Conservation (phyloP, 1,139 yeast species). For the Saccharomyces hybrid region DNA sequence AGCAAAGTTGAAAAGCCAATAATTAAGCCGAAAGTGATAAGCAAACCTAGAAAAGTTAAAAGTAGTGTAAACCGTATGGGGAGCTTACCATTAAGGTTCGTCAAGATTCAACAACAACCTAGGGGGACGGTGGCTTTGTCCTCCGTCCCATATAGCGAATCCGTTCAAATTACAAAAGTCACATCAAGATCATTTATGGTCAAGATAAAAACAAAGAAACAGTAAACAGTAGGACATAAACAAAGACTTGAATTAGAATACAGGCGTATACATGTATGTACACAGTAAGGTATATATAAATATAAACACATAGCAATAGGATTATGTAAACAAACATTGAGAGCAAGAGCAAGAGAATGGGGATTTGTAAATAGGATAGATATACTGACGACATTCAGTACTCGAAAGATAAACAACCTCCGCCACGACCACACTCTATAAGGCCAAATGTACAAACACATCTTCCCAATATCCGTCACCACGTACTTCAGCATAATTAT, state of each 20-base stretch:
- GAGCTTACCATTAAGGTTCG: conserved; percentile 27
- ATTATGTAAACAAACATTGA: not conserved
- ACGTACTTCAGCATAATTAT: conserved; percentile 1
- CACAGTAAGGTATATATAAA: not conserved
- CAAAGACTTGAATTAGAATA: not conserved
- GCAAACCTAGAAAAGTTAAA: conserved; percentile 12
- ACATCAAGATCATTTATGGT: conserved; percentile 25
- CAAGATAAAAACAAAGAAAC: conserved; percentile 13
- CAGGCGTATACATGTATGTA: too few species aligned
- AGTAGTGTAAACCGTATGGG: conserved; percentile 23
- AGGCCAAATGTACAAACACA: conserved; percentile 1
- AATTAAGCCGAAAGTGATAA: conserved; percentile 3
- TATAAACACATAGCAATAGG: not conserved
- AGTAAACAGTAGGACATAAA: not conserved
- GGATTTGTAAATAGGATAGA: not conserved
- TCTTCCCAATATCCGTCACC: conserved; percentile 1
- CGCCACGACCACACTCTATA: conserved; percentile 1
- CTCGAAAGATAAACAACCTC: conserved; percentile 1
- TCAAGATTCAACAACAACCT: conserved; percentile 18
- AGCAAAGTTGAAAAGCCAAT: not conserved
- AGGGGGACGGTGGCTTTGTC: conserved; percentile 24
- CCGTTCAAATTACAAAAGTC: conserved; percentile 22
- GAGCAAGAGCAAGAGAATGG: not conserved
- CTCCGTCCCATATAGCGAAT: conserved; percentile 25
- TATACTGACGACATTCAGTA: not conserved